Percentiles rank a stretch among this genome's conserved stretches.
phyloP scores from a whole-genome alignment of 345 rosid genomes.

The Sisymbrium altissimum region DNA sequence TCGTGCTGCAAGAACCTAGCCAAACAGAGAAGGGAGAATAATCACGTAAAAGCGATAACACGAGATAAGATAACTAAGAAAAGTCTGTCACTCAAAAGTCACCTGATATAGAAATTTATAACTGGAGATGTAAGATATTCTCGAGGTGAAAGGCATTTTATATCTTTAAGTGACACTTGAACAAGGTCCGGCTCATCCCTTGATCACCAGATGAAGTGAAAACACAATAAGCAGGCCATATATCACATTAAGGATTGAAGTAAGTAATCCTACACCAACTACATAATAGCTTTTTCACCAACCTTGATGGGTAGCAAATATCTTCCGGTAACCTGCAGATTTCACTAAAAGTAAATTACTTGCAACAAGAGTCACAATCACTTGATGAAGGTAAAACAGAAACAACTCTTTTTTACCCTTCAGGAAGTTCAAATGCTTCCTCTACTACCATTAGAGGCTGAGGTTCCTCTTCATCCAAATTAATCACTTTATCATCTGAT shows the following conservation, averaged over 20 bases:
- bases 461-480: slow-evolving; percentile 72
- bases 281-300: not conserved
- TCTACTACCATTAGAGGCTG: slow-evolving; percentile 33
- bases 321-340: slow-evolving; percentile 53
- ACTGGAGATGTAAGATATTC: slow-evolving; percentile 68
- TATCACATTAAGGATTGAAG: not conserved
- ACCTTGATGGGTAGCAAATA: slow-evolving; percentile 80
- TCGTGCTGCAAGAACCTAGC: slow-evolving; percentile 68
- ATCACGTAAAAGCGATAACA: not conserved
- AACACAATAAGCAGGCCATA: not conserved
- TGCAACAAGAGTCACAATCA: slow-evolving; percentile 1
- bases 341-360: slow-evolving; percentile 22
- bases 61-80: not conserved
- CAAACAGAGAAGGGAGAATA: slow-evolving; percentile 1
- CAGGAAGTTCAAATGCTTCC: slow-evolving; percentile 40
- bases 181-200: slow-evolving; percentile 74
- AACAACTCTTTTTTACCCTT: slow-evolving; percentile 43
- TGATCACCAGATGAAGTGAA: slow-evolving; percentile 20
- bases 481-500: slow-evolving; percentile 54
- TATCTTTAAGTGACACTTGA: slow-evolving; percentile 57
- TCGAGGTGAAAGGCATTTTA: slow-evolving; percentile 64
- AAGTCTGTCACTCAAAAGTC: slow-evolving; percentile 19
- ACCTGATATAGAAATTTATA: slow-evolving; percentile 88
- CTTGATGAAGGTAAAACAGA: slow-evolving; percentile 5
- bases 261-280: slow-evolving; percentile 5